These are phyloP conservation scores for Komagataella mondaviorum DNA, from an alignment of 805 yeast genomes.

Conservation along the genomic window DNA sequence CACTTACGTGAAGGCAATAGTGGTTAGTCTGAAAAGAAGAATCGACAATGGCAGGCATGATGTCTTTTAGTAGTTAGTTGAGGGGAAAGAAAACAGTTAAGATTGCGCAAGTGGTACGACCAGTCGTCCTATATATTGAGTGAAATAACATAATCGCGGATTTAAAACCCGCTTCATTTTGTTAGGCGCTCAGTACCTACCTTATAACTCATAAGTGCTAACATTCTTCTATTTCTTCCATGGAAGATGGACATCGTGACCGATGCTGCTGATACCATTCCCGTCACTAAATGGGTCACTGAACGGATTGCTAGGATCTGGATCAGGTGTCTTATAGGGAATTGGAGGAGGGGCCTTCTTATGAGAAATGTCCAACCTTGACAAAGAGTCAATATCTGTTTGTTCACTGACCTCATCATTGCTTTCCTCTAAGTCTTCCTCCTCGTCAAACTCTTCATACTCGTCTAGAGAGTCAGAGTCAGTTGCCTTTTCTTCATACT, in stretches of 20 bases:
- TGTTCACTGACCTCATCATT: not conserved
- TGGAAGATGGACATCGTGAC: not conserved
- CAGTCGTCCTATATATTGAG: not conserved
- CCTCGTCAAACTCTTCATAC: conserved; percentile 26
- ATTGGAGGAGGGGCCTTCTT: not conserved
- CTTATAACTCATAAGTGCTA: not conserved
- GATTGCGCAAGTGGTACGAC: not conserved
- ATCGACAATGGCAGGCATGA: conserved; percentile 12
- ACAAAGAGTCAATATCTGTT: not conserved
- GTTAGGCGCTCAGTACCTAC: not conserved
- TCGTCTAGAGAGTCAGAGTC: conserved; percentile 17
- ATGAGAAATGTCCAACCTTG: not conserved
- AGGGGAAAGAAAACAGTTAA: not conserved
- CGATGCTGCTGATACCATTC: not conserved
- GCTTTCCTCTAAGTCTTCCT: conserved; percentile 17
- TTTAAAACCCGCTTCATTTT: not conserved
- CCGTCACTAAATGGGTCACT: not conserved
- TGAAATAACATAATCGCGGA: not conserved
- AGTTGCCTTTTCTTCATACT: conserved; percentile 35
- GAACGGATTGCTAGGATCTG: not conserved
- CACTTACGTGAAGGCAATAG: conserved; percentile 70
- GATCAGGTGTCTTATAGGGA: not conserved
- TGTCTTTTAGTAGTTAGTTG: too few relatives aligned
- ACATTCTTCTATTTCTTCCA: not conserved
- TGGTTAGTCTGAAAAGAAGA: conserved; percentile 39